Percentiles rank a stretch among this genome's conserved stretches.
Conservation (phyloP, 345 rosid genomes). For the Aegle marmelos region DNA sequence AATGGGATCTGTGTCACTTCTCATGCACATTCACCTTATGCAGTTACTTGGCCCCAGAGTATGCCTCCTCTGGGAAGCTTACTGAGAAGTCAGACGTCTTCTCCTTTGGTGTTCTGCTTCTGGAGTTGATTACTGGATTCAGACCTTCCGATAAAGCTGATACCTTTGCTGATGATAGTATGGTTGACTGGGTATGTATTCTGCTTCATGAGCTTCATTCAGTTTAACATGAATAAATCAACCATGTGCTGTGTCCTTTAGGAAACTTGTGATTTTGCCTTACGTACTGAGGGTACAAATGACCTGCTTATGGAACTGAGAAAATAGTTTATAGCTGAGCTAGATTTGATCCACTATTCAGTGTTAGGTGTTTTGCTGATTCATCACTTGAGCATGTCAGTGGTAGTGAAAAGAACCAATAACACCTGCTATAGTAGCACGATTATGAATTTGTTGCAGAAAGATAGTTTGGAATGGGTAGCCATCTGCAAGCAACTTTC, state of each 20-base stretch:
- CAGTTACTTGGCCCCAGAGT: constrained; percentile 94
- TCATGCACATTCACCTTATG: constrained; percentile 8
- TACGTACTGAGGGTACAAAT: not conserved
- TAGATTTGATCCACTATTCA: not conserved
- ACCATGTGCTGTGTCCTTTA: not conserved
- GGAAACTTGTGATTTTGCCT: not conserved
- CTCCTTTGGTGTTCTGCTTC: constrained; percentile 85
- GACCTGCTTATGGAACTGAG: not conserved
- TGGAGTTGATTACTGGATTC: constrained; percentile 78
- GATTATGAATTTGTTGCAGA: not conserved
- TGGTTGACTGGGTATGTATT: constrained; percentile 82
- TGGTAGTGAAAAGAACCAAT: not conserved
- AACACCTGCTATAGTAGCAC: not conserved
- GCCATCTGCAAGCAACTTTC: not conserved
- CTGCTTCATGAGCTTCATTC: not conserved
- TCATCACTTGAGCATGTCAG: not conserved
- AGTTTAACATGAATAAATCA: not conserved
- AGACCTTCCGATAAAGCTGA: constrained; percentile 59
- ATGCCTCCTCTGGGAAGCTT: constrained; percentile 82
- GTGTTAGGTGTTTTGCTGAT: not conserved
- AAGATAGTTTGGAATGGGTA: not conserved
- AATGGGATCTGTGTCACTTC: not conserved
- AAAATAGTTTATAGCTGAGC: not conserved
- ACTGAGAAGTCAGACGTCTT: constrained; percentile 87
- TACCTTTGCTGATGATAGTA: constrained; percentile 62